These are phyloP conservation scores for Ensete ventricosum DNA, from an alignment of 176 grass and related monocot genomes.

Conservation along the genomic window DNA sequence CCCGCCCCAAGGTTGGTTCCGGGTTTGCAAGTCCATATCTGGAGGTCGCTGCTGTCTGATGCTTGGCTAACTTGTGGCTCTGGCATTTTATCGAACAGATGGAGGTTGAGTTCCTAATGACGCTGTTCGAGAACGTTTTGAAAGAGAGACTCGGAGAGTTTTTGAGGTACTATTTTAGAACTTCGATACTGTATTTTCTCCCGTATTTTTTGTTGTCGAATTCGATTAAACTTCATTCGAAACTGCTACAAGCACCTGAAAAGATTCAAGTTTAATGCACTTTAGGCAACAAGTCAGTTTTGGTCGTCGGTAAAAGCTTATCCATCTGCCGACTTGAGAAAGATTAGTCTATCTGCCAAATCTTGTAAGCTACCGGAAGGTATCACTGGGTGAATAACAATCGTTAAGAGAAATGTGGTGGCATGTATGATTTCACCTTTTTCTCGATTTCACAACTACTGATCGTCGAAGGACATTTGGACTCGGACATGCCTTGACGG, in stretches of 20 bases:
- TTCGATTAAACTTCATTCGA: not conserved
- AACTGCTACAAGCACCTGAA: not conserved
- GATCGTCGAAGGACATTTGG: not conserved
- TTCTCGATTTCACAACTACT: not conserved
- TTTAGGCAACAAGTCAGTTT: not conserved
- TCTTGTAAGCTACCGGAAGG: not conserved
- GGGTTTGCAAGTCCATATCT: not conserved
- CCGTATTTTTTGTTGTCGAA: not conserved
- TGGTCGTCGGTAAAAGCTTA: no score
- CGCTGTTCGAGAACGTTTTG: slow-evolving; percentile 45
- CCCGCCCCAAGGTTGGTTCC: slow-evolving; percentile 37
- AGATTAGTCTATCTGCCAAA: not conserved
- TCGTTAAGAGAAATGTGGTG: not conserved
- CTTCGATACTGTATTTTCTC: no score
- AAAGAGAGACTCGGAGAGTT: slow-evolving; percentile 30
- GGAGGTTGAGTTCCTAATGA: slow-evolving; percentile 60
- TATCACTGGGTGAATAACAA: not conserved
- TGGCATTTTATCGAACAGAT: slow-evolving; percentile 23
- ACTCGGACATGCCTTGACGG: not conserved
- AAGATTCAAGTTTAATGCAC: not conserved
- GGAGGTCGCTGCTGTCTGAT: not conserved
- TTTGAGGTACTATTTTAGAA: slow-evolving; percentile 23
- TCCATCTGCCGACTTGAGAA: no score
- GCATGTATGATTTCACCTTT: not conserved
- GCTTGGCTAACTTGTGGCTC: not conserved